These are phyloP conservation scores for Apiospora koreana DNA, from an alignment of 2,329 filamentous ascomycete genomes.

Conservation along the genomic window DNA sequence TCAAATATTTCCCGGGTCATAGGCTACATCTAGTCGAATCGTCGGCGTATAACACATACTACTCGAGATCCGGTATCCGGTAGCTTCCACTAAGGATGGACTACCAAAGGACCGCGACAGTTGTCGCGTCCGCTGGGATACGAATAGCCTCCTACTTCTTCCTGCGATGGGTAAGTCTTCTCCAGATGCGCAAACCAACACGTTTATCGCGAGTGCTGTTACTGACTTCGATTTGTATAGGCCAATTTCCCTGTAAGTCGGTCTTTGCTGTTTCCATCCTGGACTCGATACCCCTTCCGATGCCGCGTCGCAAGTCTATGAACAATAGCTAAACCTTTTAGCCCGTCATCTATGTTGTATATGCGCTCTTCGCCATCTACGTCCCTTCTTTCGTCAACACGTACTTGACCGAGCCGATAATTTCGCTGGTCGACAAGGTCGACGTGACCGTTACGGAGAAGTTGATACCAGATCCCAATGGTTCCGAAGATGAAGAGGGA, in stretches of 20 bases:
- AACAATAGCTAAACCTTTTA: slow-evolving; percentile 22
- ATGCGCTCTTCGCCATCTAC: slow-evolving; percentile 67
- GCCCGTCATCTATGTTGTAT: slow-evolving; percentile 42
- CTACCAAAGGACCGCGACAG: not conserved
- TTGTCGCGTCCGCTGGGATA: slow-evolving; percentile 15
- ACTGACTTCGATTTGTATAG: slow-evolving; percentile 17
- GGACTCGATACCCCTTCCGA: not conserved
- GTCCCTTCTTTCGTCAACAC: slow-evolving; percentile 62
- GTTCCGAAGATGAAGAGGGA: slow-evolving; percentile 39
- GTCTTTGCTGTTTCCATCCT: not conserved
- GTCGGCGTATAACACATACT: not conserved
- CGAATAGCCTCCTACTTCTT: slow-evolving; percentile 18
- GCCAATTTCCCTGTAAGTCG: slow-evolving; percentile 30
- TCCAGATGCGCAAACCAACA: not conserved
- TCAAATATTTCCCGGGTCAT: not conserved
- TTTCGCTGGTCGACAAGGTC: slow-evolving; percentile 61
- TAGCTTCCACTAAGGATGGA: slow-evolving; percentile 6
- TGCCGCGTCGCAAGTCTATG: slow-evolving; percentile 1
- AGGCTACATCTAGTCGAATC: not conserved
- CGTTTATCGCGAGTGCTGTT: not conserved
- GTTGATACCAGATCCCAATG: slow-evolving; percentile 40
- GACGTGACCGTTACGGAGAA: slow-evolving; percentile 56
- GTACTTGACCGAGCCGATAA: slow-evolving; percentile 56
- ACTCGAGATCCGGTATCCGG: not conserved
- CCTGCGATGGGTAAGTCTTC: slow-evolving; percentile 17